Conservation (phyloP, 2,329 filamentous ascomycete species). For the Fusarium sambucinum region DNA sequence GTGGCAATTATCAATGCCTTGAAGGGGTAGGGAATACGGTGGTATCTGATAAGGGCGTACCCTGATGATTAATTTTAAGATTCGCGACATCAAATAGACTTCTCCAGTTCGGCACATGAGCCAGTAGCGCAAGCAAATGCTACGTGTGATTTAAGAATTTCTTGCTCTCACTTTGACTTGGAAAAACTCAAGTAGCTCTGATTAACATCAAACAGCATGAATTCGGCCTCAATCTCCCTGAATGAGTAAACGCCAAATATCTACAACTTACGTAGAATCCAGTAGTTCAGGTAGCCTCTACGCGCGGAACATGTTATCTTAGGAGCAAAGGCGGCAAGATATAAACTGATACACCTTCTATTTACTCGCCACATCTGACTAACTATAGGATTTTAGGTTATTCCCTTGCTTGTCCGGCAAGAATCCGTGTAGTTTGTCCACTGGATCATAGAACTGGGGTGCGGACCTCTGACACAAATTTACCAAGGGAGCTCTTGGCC, state of each 20-base stretch:
- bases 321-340: not conserved
- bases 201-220: no score
- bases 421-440: not conserved
- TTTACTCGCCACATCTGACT: no score
- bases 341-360: not conserved
- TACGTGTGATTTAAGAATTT: not conserved
- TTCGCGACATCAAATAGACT: not conserved
- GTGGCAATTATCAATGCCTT: not conserved
- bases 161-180: not conserved
- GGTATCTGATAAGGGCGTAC: not conserved
- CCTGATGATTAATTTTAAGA: not conserved
- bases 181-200: no score
- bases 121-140: not conserved
- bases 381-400: no score
- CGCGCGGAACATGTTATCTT: no score
- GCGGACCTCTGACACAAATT: not conserved
- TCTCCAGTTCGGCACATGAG: not conserved
- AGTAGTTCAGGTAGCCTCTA: no score
- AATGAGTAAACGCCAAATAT: not conserved
- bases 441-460: not conserved
- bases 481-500: conserved; percentile 50
- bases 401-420: not conserved
- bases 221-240: no score
- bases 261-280: no score
- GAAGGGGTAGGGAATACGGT: not conserved